These are phyloP conservation scores for Martensiomyces pterosporus DNA, from an alignment of 192 early-diverging fungal genomes.

Conservation along the genomic window DNA sequence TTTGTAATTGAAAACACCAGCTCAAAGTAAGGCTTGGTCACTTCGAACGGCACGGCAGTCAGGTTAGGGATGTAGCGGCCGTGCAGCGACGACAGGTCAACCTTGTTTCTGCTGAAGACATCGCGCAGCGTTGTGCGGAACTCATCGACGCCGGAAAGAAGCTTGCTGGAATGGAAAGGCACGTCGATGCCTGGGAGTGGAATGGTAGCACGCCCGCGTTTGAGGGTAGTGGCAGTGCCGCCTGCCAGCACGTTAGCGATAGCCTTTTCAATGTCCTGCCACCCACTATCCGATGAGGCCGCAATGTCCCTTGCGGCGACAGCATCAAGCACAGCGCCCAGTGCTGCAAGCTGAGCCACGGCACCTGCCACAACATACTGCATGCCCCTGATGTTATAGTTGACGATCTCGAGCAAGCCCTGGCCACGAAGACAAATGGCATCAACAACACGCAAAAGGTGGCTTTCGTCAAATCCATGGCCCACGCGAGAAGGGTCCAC, in stretches of 20 bases:
- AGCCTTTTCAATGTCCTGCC: no score
- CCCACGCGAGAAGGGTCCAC: conserved; percentile 82
- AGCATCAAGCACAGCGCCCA: conserved; percentile 63
- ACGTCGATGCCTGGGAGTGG: conserved; percentile 86
- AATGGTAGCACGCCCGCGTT: conserved; percentile 82
- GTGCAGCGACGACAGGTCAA: conserved; percentile 64
- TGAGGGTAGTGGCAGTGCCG: no score
- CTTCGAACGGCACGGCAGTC: conserved; percentile 83
- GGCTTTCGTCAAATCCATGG: conserved; percentile 70
- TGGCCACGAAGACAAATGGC: conserved; percentile 69
- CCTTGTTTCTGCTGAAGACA: conserved; percentile 64
- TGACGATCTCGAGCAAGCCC: conserved; percentile 83
- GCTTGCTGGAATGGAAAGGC: conserved; percentile 86
- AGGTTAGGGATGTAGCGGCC: conserved; percentile 93
- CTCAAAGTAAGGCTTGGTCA: conserved; percentile 72
- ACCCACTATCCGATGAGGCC: no score
- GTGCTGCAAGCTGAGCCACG: conserved; percentile 72
- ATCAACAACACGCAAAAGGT: conserved; percentile 57
- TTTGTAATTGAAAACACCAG: conserved; percentile 66
- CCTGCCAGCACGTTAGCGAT: conserved; percentile 62
- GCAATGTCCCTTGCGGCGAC: no score
- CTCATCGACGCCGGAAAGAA: conserved; percentile 73
- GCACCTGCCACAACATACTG: conserved; percentile 87
- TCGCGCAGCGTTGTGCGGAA: conserved; percentile 81
- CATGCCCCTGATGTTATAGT: conserved; percentile 89